A percentile compares a stretch with the other conserved stretches of the same genome.
Conservation (phyloP, 1,284 basidiomycete species). For the Moesziomyces globuligerus region DNA sequence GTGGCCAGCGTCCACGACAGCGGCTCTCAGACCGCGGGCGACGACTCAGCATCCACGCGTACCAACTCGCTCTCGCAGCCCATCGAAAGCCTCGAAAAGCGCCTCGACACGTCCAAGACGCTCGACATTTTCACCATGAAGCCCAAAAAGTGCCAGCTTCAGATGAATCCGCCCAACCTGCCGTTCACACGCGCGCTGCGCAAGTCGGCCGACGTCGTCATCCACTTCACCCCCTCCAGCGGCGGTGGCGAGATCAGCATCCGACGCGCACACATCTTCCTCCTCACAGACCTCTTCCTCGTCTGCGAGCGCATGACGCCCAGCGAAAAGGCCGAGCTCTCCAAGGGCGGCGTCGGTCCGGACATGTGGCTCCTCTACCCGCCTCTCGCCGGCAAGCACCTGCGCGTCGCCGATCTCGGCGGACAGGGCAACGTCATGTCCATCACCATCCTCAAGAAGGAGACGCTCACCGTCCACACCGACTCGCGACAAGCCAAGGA, state of each 20-base stretch:
- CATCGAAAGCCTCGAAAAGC: conserved; percentile 77
- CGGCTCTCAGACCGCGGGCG: conserved; percentile 16
- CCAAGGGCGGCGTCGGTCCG: conserved; percentile 57
- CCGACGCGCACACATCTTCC: conserved; percentile 81
- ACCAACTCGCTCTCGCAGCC: conserved; percentile 40
- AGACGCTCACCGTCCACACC: conserved; percentile 78
- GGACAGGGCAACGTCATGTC: conserved; percentile 77
- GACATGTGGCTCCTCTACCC: conserved; percentile 97
- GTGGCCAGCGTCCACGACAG: conserved; percentile 31
- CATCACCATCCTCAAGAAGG: conserved; percentile 88
- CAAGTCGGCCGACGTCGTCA: conserved; percentile 77
- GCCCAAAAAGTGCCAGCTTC: conserved; percentile 86
- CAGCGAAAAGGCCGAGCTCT: conserved; percentile 40
- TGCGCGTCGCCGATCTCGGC: conserved; percentile 71
- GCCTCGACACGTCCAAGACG: conserved; percentile 80
- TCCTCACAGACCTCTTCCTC: conserved; percentile 91
- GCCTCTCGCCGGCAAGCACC: conserved; percentile 91
- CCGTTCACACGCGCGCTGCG: conserved; percentile 84
- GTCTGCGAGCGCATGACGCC: conserved; percentile 71
- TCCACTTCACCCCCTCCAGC: conserved; percentile 81
- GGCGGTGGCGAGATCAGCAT: conserved; percentile 73
- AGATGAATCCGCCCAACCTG: conserved; percentile 84
- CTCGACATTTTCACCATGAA: conserved; percentile 97
- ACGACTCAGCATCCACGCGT: conserved; percentile 18
- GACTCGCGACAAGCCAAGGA: conserved; percentile 76